Evolutionary conservation across 2,329 filamentous ascomycete species (phyloP), one percentile per base, ranked within the genome.

Genomic region (Coccinonectria pachysandricola): DNA sequence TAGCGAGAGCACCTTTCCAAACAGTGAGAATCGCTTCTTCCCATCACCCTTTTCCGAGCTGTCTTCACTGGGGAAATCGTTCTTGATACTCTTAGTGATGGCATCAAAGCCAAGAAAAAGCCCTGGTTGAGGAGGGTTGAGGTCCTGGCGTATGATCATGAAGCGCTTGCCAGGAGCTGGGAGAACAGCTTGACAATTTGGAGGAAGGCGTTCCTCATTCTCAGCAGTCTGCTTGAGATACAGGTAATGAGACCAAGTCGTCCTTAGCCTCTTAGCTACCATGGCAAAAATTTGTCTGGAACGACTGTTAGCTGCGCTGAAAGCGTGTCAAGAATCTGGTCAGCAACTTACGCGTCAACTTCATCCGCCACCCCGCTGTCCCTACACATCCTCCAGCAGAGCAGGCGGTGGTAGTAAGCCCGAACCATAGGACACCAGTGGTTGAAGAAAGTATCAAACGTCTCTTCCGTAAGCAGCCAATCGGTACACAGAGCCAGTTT

Each of bases 361-460:
- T 75, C 67, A 22, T 72, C 71, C 12, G 72, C 63, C 23, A 68
- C 71, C 10, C 78, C 83, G 27, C 76, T 71, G 45, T 80, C 81
- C 36, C 87, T 70, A 38, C 81, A 88, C 24, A 95, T 63, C 33
- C 86, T 74, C 87, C 87, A 95, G 55, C 85, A 93, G 12, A 94
- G 56, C 25, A 95, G 60, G 23, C 87, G 82, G 71, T 93, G 91
- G 50, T 79, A 95, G 53, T 94, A 95, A 9, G 85, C 80, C 34
- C 87, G 73, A 12, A 94, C 84, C 87, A 94, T 93, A 0, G 87
- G 85, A 46, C 84, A 93, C 86, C 87, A 94, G 46, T 94, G 85
- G 47, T 81, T 88, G 57, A 94, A 95, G 35, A 85, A 76, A 34
- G 72, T 74, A 46, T 82, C 75, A 50, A 94, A 94, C 3, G 79